Percentiles rank a stretch among this genome's conserved stretches.
Evolutionary conservation across 495 filamentous ascomycete genomes (phyloP).

Genomic region (Entonaema liquescens): DNA sequence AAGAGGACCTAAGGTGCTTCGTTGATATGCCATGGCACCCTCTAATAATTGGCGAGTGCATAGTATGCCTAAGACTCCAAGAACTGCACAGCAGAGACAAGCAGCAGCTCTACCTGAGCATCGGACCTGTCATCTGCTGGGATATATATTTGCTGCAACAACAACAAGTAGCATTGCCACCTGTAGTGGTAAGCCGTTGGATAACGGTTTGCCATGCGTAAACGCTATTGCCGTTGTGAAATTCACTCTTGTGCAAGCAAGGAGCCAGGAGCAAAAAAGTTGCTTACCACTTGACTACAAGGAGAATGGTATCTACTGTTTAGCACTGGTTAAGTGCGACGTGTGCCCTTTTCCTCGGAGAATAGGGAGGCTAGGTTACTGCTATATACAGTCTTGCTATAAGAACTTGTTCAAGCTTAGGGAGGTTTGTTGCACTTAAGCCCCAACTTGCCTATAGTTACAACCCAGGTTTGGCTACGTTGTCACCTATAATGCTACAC

Average conservation of each 20-base stretch:
- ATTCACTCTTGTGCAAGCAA: background rate
- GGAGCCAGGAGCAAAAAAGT: background rate
- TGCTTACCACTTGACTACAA: background rate
- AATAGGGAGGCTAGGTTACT: background rate
- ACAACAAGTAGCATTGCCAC: slow-evolving; percentile 4
- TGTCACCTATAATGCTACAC: background rate
- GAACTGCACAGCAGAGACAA: background rate
- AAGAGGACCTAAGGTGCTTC: background rate
- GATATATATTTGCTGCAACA: background rate
- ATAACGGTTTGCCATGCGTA: slow-evolving; percentile 1
- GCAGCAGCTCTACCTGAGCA: background rate
- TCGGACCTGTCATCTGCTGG: background rate
- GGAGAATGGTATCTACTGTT: background rate
- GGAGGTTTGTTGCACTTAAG: background rate
- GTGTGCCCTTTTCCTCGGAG: background rate
- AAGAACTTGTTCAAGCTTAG: background rate
- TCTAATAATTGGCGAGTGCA: background rate
- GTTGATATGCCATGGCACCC: background rate
- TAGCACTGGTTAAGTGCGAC: background rate
- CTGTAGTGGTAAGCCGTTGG: background rate
- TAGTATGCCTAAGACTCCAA: background rate
- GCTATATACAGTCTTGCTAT: background rate
- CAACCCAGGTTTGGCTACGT: background rate
- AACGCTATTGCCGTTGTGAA: slow-evolving; percentile 11
- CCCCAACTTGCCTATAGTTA: background rate